Conservation (phyloP, 805 yeast species). For the Diddensiella caesifluorescens region DNA sequence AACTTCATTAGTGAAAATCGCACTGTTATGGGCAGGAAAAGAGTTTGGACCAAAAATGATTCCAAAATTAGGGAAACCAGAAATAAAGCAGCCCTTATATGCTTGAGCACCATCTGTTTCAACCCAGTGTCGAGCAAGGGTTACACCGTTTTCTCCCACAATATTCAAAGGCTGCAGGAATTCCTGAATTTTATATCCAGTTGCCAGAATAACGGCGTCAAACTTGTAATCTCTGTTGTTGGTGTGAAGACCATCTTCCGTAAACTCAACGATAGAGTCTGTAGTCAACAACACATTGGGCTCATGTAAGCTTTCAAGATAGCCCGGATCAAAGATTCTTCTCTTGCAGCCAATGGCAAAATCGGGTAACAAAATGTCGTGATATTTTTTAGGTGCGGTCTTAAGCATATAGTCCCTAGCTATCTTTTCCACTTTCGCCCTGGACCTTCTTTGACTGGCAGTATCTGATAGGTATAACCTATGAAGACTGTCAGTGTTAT, state of each 20-base stretch:
- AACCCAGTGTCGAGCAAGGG: constrained; percentile 14
- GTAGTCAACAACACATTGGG: constrained; percentile 15
- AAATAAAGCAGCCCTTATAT: constrained; percentile 17
- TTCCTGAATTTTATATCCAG: constrained; percentile 19
- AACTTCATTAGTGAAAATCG: constrained; percentile 17
- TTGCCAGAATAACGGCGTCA: constrained; percentile 15
- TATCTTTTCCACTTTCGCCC: constrained; percentile 9
- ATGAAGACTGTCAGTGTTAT: constrained; percentile 14
- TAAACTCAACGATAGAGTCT: constrained; percentile 12
- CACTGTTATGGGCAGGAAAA: constrained; percentile 20
- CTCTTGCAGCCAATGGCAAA: constrained; percentile 20
- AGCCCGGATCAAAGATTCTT: constrained; percentile 21
- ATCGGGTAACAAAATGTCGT: constrained; percentile 17
- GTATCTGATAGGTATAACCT: constrained; percentile 11
- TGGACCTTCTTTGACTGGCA: constrained; percentile 4
- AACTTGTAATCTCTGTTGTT: constrained; percentile 4
- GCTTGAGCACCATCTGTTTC: constrained; percentile 21
- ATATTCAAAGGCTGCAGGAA: constrained; percentile 16
- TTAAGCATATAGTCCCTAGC: constrained; percentile 8
- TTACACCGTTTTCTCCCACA: constrained; percentile 13
- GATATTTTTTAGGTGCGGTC: constrained; percentile 11
- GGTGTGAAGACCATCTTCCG: constrained; percentile 5
- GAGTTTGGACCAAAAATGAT: constrained; percentile 21
- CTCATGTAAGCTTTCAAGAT: constrained; percentile 19
- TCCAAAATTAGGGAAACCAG: constrained; percentile 23